These are phyloP conservation scores for Elsinoe arachidis DNA, from an alignment of 2,329 filamentous ascomycete genomes.

Conservation along the genomic window DNA sequence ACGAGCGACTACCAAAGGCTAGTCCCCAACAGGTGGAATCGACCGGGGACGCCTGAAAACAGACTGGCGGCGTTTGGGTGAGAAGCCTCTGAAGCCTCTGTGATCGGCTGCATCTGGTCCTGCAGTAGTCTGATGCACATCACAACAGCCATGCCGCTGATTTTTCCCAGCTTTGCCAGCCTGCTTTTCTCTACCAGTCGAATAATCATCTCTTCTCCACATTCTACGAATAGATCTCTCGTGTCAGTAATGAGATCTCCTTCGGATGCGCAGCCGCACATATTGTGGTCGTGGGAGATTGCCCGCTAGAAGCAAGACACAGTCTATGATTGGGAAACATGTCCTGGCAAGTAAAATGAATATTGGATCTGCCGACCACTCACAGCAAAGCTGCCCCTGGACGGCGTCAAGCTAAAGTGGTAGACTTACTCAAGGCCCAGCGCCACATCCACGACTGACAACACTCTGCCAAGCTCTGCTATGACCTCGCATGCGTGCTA, in stretches of 20 bases:
- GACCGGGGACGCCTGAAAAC: background rate
- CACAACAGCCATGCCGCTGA: background rate
- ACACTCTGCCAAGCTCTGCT: background rate
- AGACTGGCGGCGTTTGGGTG: background rate
- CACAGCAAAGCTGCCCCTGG: constrained; percentile 2
- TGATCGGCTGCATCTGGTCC: background rate
- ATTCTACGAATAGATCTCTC: background rate
- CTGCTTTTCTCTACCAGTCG: background rate
- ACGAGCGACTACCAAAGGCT: background rate
- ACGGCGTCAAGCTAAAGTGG: constrained; percentile 7
- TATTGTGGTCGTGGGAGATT: constrained; percentile 4
- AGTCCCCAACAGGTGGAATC: background rate
- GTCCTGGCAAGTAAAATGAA: constrained; percentile 10
- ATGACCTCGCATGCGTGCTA: background rate
- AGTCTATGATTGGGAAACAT: constrained; percentile 7
- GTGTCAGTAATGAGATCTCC: background rate
- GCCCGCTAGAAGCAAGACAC: constrained; percentile 6
- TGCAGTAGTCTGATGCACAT: constrained; percentile 9
- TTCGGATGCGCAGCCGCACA: background rate
- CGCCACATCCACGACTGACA: background rate
- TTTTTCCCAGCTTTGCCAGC: background rate
- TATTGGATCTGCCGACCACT: constrained; percentile 9
- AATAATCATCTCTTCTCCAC: background rate
- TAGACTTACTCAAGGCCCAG: background rate
- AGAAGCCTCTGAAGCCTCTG: background rate